Base-by-base conservation (phyloP, 768 basidiomycete genomes). In the Lactarius hengduanensis region DNA sequence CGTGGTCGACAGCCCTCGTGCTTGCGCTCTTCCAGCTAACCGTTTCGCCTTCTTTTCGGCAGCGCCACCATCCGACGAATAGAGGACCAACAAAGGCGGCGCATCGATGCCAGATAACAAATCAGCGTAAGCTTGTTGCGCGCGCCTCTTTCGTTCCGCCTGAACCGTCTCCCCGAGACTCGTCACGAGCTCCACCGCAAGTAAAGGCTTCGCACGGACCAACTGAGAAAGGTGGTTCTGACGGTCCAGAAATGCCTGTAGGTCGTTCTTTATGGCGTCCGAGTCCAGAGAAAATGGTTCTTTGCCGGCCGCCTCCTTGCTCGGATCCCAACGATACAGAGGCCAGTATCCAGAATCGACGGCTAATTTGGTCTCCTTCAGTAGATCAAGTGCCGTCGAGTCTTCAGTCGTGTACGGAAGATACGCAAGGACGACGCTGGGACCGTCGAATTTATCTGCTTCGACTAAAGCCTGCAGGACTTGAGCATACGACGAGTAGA, bases 321-420 rank as follows among this genome's bases (percentile, higher is more conserved):
- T 83, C 0, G 97, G 97, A 76, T 99, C 89, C 96, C 96, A 99
- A 63, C 97, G 86, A 82, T 98, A 99, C 61, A 98, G 80, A 0
- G 96, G 96, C 97, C 97, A 98, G 78, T 96, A 96, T 3, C 96
- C 96, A 11, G 91, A 84, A 72, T 98, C 96, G 47, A 98, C 92
- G 6, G 96, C 96, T 59, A 94, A 84, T 75, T 98, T 99, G 30
- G 96, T 99, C 80, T 96, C 94, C 80, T 97, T 96, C 64, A 99
- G 82, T n/a, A 98, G 80, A 40, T 96, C 88, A 41, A 99, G 85
- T 2, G 96, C 93, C 0, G 89, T 82, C 0, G 87, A 79, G 63
- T 86, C 81, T 73, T 97, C 96, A 4, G 80, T 79, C 58, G 84
- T 82, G 78, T 96, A 96, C 1, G 97, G 97, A 18, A 98, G 86